These are phyloP conservation scores for Ceratocystiopsis sp. DNA, from an alignment of 2,329 filamentous ascomycete species.

Conservation along the genomic window DNA sequence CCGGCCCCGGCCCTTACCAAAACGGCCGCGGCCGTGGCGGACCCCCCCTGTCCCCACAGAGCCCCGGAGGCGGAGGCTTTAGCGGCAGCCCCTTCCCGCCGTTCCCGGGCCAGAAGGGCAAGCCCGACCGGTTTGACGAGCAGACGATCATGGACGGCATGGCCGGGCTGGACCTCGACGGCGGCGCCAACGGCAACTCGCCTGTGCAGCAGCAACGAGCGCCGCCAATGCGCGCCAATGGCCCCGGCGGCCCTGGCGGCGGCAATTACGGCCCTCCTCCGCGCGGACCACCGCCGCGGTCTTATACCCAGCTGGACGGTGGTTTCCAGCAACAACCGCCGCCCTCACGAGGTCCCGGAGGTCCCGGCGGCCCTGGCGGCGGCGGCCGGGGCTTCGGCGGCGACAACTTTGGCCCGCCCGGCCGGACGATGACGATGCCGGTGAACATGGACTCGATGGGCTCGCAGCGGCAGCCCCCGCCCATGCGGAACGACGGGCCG, in stretches of 20 bases:
- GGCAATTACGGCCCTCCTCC: constrained; percentile 10
- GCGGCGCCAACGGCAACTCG: no score
- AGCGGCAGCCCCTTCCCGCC: constrained; percentile 24
- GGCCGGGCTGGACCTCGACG: constrained; percentile 20
- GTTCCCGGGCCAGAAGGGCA: constrained; percentile 23
- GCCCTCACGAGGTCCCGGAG: constrained; percentile 7
- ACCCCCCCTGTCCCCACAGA: constrained; percentile 4
- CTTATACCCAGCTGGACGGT: constrained; percentile 10
- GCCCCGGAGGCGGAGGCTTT: constrained; percentile 17
- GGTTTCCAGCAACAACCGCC: constrained; percentile 14
- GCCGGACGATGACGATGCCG: constrained; percentile 47
- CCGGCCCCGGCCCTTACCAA: constrained; percentile 12
- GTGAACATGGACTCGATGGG: constrained; percentile 25
- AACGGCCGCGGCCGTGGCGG: constrained; percentile 15
- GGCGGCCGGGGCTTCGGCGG: constrained; percentile 16
- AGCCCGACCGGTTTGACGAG: constrained; percentile 24
- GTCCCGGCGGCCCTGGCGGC: no score
- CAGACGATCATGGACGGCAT: constrained; percentile 24
- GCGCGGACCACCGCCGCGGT: constrained; percentile 7
- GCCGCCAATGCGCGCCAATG: constrained; percentile 2
- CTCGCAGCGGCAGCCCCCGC: constrained; percentile 18
- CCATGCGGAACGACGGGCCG: constrained; percentile 10
- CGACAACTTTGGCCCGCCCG: constrained; percentile 30
- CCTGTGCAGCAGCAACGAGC: constrained; percentile 12
- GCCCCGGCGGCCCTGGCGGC: constrained; percentile 1